A percentile compares a stretch with the other conserved stretches of the same genome.
Evolutionary conservation across 2,329 filamentous ascomycete species (phyloP).

Genomic region (Nemania sp.): DNA sequence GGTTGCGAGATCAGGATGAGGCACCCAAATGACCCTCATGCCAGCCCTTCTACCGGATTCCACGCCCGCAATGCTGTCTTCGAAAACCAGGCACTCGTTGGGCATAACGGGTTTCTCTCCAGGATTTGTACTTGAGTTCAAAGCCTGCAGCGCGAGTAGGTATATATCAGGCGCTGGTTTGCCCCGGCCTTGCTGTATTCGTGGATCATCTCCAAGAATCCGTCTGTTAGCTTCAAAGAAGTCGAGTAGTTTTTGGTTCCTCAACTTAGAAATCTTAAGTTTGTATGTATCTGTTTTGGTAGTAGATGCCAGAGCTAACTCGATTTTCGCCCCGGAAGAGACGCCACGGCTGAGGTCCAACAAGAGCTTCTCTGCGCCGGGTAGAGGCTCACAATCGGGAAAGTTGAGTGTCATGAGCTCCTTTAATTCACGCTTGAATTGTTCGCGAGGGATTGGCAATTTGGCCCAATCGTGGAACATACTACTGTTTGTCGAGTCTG

Average conservation of each 20-base stretch:
- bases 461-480: constrained; percentile 77
- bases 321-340: not conserved
- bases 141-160: constrained; percentile 70
- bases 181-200: constrained; percentile 71
- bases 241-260: constrained; percentile 45
- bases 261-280: constrained; percentile 33
- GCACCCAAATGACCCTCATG: constrained; percentile 79
- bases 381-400: constrained; percentile 20
- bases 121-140: constrained; percentile 65
- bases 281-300: constrained; percentile 10
- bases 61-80: constrained; percentile 77
- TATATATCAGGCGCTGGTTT: constrained; percentile 82
- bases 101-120: constrained; percentile 64
- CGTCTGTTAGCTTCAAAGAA: constrained; percentile 64
- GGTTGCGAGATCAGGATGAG: constrained; percentile 62
- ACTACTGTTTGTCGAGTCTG: constrained; percentile 60
- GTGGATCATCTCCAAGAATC: constrained; percentile 73
- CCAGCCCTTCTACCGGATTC: constrained; percentile 77
- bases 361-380: not conserved
- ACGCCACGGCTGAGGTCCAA: not conserved
- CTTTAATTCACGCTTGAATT: constrained; percentile 50
- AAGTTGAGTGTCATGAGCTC: constrained; percentile 49
- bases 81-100: constrained; percentile 77
- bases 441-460: constrained; percentile 69
- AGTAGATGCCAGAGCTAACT: constrained; percentile 11